Percentiles rank a stretch among this genome's conserved stretches.
phyloP scores from a whole-genome alignment of 345 rosid genomes.

The Microcos paniculata region DNA sequence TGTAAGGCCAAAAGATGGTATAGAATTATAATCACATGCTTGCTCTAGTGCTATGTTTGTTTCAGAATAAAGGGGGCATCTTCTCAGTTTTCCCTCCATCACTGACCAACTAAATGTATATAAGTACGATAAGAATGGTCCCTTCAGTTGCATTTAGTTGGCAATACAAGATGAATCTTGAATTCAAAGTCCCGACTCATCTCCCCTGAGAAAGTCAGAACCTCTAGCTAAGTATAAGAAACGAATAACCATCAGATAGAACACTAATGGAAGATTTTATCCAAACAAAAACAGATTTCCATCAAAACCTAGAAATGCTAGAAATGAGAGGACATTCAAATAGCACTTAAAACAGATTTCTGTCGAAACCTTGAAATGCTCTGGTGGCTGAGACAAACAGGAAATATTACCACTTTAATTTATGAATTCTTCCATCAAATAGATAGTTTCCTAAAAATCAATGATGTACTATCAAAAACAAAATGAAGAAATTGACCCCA shows the following conservation, averaged over 20 bases:
- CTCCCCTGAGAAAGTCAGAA: not conserved
- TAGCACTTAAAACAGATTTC: not conserved
- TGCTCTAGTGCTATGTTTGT: not conserved
- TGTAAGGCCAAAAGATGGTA: not conserved
- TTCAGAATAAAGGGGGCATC: not conserved
- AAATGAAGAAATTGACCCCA: not conserved
- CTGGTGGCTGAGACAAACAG: not conserved
- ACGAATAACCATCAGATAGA: not conserved
- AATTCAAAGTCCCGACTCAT: not conserved
- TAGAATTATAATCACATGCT: not conserved
- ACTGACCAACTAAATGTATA: not conserved
- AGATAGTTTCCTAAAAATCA: not conserved
- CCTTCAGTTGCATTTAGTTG: conserved; percentile 1
- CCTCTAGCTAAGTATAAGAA: not conserved
- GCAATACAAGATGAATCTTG: not conserved
- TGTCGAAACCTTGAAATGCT: not conserved
- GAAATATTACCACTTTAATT: not conserved
- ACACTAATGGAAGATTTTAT: conserved; percentile 2
- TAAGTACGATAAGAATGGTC: not conserved
- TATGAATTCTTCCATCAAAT: not conserved
- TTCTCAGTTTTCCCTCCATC: not conserved
- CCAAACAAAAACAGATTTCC: not conserved
- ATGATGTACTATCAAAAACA: not conserved
- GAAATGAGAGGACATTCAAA: not conserved
- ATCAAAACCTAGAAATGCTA: not conserved